phyloP scores from a whole-genome alignment of 164 flowering plant genomes.

The Amborella trichopoda region DNA sequence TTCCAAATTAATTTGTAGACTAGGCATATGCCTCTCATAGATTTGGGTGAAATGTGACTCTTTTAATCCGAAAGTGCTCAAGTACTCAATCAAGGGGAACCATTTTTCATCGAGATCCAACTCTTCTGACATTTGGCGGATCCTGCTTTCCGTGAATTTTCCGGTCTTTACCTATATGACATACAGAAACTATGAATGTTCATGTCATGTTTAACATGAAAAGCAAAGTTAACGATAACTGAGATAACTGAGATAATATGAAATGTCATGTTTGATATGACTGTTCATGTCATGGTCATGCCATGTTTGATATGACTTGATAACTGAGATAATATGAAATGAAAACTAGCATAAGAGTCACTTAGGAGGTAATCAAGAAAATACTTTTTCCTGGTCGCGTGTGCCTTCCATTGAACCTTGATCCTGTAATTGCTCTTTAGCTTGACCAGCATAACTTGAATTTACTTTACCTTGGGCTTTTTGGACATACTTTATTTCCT shows the following conservation, averaged over 20 bases:
- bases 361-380: background rate
- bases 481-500: slow-evolving; percentile 13
- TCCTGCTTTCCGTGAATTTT: slow-evolving; percentile 21
- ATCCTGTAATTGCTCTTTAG: slow-evolving; percentile 8
- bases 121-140: slow-evolving; percentile 45
- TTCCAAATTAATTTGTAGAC: slow-evolving; percentile 64
- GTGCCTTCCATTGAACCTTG: slow-evolving; percentile 10
- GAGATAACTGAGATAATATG: no score
- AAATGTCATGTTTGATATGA: no score
- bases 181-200: slow-evolving; percentile 8
- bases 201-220: background rate
- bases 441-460: slow-evolving; percentile 4
- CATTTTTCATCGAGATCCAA: slow-evolving; percentile 65
- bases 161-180: slow-evolving; percentile 27
- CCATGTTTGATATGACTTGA: no score
- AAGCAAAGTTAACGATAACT: background rate
- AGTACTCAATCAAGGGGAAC: slow-evolving; percentile 82
- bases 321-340: no score
- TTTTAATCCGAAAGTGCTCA: slow-evolving; percentile 71
- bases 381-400: slow-evolving; percentile 31
- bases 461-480: slow-evolving; percentile 10
- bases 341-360: background rate
- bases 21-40: slow-evolving; percentile 82
- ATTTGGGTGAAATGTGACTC: slow-evolving; percentile 81
- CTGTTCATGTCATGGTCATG: no score